A percentile compares a stretch with the other conserved stretches of the same genome.
Evolutionary conservation across 1,284 basidiomycete genomes (phyloP).

Genomic region (Ustilago hordei): DNA sequence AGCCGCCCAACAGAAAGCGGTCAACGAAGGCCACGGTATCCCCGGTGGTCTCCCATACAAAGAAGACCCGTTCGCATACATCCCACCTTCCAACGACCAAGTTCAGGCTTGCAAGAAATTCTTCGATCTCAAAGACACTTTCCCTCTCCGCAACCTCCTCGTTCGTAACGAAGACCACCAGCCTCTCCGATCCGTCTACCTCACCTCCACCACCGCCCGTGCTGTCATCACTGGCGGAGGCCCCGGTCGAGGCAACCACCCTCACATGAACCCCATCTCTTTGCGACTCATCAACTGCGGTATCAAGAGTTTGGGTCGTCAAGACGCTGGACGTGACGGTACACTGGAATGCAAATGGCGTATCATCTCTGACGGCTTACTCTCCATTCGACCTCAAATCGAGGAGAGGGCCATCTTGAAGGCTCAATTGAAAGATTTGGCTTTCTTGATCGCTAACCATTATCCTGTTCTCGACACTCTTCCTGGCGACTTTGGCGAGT

Average conservation of each 20-base stretch:
- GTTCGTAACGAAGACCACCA: constrained; percentile 88
- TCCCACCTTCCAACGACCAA: constrained; percentile 55
- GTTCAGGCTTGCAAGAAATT: constrained; percentile 74
- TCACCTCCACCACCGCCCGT: constrained; percentile 84
- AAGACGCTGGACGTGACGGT: constrained; percentile 72
- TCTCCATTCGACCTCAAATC: constrained; percentile 83
- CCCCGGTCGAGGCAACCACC: constrained; percentile 56
- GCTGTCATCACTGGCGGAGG: constrained; percentile 82
- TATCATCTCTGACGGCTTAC: constrained; percentile 85
- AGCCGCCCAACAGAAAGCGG: constrained; percentile 42
- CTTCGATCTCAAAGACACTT: constrained; percentile 79
- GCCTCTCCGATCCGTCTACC: constrained; percentile 83
- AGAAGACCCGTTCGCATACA: constrained; percentile 65
- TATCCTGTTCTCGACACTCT: constrained; percentile 62
- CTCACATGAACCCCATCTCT: constrained; percentile 76
- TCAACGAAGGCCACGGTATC: constrained; percentile 47
- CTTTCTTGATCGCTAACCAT: constrained; percentile 72
- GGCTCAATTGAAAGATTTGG: constrained; percentile 76
- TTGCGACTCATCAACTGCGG: constrained; percentile 90
- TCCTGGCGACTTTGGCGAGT: constrained; percentile 52
- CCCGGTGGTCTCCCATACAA: constrained; percentile 65
- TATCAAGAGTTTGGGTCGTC: constrained; percentile 79
- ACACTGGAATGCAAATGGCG: constrained; percentile 75
- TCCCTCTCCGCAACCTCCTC: constrained; percentile 82
- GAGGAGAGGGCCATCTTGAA: constrained; percentile 76